A percentile compares a stretch with the other conserved stretches of the same genome.
Conservation (phyloP, 345 rosid species). For the Orychophragmus violaceus region DNA sequence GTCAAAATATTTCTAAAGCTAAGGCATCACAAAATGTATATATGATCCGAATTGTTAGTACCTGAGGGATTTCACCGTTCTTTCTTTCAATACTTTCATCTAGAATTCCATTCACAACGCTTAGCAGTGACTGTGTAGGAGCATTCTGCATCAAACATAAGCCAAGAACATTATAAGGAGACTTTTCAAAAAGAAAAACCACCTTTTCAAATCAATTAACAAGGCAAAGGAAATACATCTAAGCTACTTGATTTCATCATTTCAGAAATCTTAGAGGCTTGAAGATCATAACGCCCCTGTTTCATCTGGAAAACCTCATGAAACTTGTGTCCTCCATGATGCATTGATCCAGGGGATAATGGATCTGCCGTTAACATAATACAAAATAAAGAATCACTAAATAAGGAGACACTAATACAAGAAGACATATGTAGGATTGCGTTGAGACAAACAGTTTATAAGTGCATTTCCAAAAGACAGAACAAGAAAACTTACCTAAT, state of each 20-base stretch:
- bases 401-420: neutral
- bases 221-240: constrained; percentile 43
- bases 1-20: constrained; percentile 1
- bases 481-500: too few species aligned
- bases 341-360: constrained; percentile 42
- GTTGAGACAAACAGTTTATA: too few species aligned
- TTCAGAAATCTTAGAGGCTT: constrained; percentile 74
- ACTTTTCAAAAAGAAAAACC: too few species aligned
- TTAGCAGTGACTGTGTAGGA: constrained; percentile 84
- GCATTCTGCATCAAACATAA: constrained; percentile 58
- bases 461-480: too few species aligned
- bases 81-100: constrained; percentile 85
- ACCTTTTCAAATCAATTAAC: too few species aligned
- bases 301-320: constrained; percentile 83
- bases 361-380: constrained; percentile 43
- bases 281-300: constrained; percentile 79
- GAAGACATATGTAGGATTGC: too few species aligned
- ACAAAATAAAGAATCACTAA: too few species aligned
- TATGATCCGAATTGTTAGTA: constrained; percentile 21
- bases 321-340: constrained; percentile 66
- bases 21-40: too few species aligned
- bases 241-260: constrained; percentile 83
- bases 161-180: constrained; percentile 12
- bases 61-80: constrained; percentile 78
- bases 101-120: constrained; percentile 80